A percentile compares a stretch with the other conserved stretches of the same genome.
phyloP scores from a whole-genome alignment of 2,329 filamentous ascomycete genomes.

The Aspergillus sp. region DNA sequence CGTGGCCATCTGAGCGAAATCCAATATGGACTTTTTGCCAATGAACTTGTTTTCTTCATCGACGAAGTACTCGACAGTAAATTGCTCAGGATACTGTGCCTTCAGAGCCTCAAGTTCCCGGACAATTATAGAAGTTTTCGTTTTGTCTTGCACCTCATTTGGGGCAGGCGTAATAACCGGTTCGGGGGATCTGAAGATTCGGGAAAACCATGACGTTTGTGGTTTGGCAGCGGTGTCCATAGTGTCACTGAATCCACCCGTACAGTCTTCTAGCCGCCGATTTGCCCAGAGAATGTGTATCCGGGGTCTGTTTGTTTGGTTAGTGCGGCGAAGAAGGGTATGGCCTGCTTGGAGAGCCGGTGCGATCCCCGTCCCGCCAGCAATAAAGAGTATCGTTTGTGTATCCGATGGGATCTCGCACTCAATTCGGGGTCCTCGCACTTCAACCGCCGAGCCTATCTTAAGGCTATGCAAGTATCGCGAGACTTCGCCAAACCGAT shows the following conservation, averaged over 20 bases:
- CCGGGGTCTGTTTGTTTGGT: conserved; percentile 32
- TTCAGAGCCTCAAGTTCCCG: conserved; percentile 65
- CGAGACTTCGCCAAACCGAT: conserved; percentile 81
- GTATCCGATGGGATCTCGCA: conserved; percentile 59
- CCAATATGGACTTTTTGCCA: conserved; percentile 49
- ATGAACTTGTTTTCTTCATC: conserved; percentile 76
- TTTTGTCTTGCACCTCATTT: not conserved
- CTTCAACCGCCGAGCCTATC: conserved; percentile 64
- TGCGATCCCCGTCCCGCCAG: conserved; percentile 89
- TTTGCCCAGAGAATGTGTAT: conserved; percentile 85
- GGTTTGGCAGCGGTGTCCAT: conserved; percentile 25
- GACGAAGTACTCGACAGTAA: conserved; percentile 73
- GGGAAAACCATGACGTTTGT: conserved; percentile 31
- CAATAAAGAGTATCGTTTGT: conserved; percentile 72
- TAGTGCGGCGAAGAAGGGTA: conserved; percentile 49
- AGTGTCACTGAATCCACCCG: conserved; percentile 56
- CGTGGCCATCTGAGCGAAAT: conserved; percentile 26
- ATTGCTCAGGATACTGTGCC: conserved; percentile 51
- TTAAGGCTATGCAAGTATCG: conserved; percentile 70
- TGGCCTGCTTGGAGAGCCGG: conserved; percentile 80
- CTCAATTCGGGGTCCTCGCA: conserved; percentile 77
- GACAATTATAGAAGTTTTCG: conserved; percentile 47
- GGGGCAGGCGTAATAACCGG: conserved; percentile 4
- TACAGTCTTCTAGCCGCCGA: conserved; percentile 64
- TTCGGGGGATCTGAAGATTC: conserved; percentile 24